Conservation (phyloP, 345 rosid species). For the Eucalyptus leucophloia region DNA sequence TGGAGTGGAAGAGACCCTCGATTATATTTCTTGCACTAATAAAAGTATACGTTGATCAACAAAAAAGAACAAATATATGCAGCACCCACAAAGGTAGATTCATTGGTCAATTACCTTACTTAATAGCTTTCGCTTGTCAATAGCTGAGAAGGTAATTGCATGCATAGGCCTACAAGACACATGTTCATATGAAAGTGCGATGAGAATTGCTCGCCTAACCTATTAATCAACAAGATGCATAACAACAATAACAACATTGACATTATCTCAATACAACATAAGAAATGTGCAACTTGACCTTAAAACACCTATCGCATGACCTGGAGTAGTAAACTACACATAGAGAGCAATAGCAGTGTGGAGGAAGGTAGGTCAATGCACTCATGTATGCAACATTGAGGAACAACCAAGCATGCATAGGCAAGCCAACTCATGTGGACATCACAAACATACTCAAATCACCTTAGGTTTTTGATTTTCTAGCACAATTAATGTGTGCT, state of each 20-base stretch:
- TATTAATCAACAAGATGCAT: background rate
- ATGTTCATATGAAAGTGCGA: background rate
- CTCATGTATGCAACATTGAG: background rate
- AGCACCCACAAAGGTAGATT: background rate
- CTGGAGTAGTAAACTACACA: background rate
- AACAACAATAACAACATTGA: background rate
- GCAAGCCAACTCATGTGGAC: background rate
- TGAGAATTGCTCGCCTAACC: background rate
- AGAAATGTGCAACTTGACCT: background rate
- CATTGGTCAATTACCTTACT: constrained; percentile 50
- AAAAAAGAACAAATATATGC: background rate
- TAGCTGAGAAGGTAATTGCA: constrained; percentile 91
- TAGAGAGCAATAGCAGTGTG: background rate
- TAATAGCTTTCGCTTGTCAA: constrained; percentile 88
- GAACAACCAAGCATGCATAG: background rate
- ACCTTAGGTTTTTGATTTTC: background rate
- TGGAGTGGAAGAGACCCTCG: background rate
- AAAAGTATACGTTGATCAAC: background rate
- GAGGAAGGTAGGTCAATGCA: background rate
- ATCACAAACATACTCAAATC: background rate
- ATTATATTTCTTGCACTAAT: background rate
- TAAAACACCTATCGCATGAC: background rate
- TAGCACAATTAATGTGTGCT: background rate
- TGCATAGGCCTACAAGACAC: constrained; percentile 79
- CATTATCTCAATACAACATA: background rate